Percentiles rank a stretch among this genome's conserved stretches.
Evolutionary conservation across 1,284 basidiomycete species (phyloP).

Genomic region (Naganishia liquefaciens): DNA sequence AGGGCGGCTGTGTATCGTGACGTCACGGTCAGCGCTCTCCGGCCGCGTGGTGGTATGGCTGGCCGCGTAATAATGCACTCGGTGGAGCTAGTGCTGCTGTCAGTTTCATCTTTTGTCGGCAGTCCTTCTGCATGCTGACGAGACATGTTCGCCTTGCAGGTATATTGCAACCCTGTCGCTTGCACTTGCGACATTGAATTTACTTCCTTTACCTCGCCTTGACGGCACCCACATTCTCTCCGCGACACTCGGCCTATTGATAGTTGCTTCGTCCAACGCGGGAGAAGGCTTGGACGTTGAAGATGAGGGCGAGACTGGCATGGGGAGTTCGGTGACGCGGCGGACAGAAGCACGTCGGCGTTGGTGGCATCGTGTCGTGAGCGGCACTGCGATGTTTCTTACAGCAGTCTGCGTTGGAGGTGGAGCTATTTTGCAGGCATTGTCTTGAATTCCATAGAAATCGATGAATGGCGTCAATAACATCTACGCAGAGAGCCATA

Average conservation of each 20-base stretch:
- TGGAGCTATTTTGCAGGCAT: not conserved
- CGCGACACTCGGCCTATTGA: constrained; percentile 12
- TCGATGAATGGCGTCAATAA: no score
- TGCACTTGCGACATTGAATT: constrained; percentile 25
- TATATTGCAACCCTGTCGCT: constrained; percentile 21
- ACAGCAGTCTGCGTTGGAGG: constrained; percentile 3
- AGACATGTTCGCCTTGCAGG: not conserved
- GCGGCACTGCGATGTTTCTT: not conserved
- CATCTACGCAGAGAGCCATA: no score
- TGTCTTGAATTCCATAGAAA: not conserved
- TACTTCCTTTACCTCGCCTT: constrained; percentile 26
- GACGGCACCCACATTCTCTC: constrained; percentile 27
- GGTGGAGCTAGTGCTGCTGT: constrained; percentile 4
- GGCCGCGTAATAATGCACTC: not conserved
- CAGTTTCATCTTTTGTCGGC: not conserved
- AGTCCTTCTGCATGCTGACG: not conserved
- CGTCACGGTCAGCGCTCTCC: not conserved
- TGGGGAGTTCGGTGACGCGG: no score
- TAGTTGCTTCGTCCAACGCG: not conserved
- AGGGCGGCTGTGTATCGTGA: constrained; percentile 5
- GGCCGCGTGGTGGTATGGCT: not conserved
- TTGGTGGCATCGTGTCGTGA: constrained; percentile 9
- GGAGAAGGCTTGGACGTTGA: not conserved
- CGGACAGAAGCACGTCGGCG: not conserved
- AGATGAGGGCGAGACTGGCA: not conserved